Evolutionary conservation across 2,329 filamentous ascomycete genomes (phyloP), one percentile per base, ranked within the genome.

Genomic region (Aspergillus sp.): DNA sequence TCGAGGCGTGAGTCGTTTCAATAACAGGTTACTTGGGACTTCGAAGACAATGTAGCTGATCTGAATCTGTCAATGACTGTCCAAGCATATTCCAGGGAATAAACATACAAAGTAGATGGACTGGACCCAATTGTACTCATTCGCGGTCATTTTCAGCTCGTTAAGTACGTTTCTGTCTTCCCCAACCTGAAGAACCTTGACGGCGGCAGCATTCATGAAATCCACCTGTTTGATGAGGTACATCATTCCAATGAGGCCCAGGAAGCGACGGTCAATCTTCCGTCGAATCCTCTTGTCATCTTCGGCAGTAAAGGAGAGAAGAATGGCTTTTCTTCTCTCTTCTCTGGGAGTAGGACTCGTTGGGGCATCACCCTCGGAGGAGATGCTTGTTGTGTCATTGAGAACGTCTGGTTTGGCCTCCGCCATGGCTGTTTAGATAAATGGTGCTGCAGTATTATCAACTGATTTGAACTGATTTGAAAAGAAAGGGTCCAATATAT

Each of bases 21-120:
- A 51, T 8, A 56, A 24, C 2, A 56, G 16, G 13, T 56, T 54
- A 22, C 54, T 56, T 3, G 54, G 54, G 1, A 54, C 51, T 47
- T 56, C 54, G 45, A 56, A 56, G 4, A 54, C 38, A 32, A 56
- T 56, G 42, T 56, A 56, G 36, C 54, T 56, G 41, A 56, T 56
- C 53, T 55, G 35, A 38, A 3, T 38, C 7, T 13, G 16, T 38
- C 11, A 26, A 8, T 26, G 5, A 8, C 9, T 26, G 24, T 9
- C 24, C 8, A 8, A 10, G 24, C 24, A 8, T 22, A 22, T 22
- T 9, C 24, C 1, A 26, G 7, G 24, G 7, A 2, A 26, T 8
- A 5, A 4, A 47, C 52, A 14, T 7, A 55, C 53, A 30, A 56
- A 56, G 33, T 56, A 56, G n/a, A 56, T 56, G 4, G 51, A 53